Conservation (phyloP, 345 rosid genomes). For the Citrus inodora region DNA sequence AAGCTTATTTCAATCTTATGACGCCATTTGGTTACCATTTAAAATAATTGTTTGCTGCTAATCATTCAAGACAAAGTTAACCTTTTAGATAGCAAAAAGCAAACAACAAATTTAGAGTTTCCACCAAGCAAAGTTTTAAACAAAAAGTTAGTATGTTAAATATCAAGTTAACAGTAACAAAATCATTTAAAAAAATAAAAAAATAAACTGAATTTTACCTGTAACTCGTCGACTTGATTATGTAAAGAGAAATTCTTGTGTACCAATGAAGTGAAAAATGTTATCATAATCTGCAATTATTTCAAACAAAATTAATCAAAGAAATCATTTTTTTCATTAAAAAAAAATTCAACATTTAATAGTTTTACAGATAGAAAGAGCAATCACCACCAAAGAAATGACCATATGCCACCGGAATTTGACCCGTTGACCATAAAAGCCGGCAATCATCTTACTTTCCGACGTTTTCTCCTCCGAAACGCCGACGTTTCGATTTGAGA, state of each 20-base stretch:
- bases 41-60: background rate
- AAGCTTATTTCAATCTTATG: background rate
- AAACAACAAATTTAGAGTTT: background rate
- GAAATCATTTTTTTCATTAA: background rate
- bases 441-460: background rate
- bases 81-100: background rate
- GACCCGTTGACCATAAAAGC: constrained; percentile 22
- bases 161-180: too few relatives aligned
- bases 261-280: constrained; percentile 44
- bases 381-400: constrained; percentile 34
- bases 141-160: too few relatives aligned
- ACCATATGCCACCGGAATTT: constrained; percentile 46
- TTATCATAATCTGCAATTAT: constrained; percentile 45
- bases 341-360: background rate
- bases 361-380: background rate
- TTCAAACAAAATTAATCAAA: background rate
- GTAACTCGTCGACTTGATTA: constrained; percentile 42
- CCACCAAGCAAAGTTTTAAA: too few relatives aligned
- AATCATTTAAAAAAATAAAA: background rate
- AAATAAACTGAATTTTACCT: constrained; percentile 26
- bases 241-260: constrained; percentile 57
- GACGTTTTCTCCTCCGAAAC: background rate
- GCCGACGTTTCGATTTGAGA: constrained; percentile 9
- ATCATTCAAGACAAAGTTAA: background rate
- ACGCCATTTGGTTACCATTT: background rate